Percentiles rank a stretch among this genome's conserved stretches.
Conservation (phyloP, 306 rosid species). For the Lablab purpureus region DNA sequence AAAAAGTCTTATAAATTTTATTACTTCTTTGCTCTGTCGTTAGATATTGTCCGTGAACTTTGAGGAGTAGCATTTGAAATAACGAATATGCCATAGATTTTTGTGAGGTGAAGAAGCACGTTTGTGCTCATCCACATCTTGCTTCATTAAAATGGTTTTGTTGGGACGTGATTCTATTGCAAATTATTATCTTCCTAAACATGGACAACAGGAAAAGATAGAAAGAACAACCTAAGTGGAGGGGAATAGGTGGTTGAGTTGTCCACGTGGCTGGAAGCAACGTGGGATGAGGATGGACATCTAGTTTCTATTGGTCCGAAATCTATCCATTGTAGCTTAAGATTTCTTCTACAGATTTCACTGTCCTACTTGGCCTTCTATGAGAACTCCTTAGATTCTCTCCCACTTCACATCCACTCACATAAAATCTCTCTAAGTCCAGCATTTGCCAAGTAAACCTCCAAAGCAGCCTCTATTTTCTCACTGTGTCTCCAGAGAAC, state of each 20-base stretch:
- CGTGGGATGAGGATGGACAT: conserved; percentile 58
- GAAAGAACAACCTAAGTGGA: conserved; percentile 23
- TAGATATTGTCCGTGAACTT: background rate
- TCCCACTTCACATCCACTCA: conserved; percentile 33
- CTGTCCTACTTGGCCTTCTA: conserved; percentile 72
- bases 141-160: conserved; percentile 35
- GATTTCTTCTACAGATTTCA: conserved; percentile 75
- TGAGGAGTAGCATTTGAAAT: background rate
- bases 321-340: conserved; percentile 73
- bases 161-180: conserved; percentile 15
- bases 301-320: conserved; percentile 76
- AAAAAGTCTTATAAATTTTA: too few species aligned
- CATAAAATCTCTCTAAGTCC: conserved; percentile 41
- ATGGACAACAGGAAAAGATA: conserved; percentile 25
- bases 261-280: conserved; percentile 74
- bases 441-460: conserved; percentile 26
- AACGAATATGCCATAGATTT: background rate
- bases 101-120: conserved; percentile 34
- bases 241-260: conserved; percentile 3
- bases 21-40: too few species aligned
- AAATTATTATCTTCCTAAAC: conserved; percentile 31
- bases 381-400: conserved; percentile 52
- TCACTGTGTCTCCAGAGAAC: conserved; percentile 13
- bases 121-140: background rate
- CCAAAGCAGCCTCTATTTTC: conserved; percentile 12